Conservation (phyloP, 192 early-diverging fungal genomes). For the Entomortierella parvispora region DNA sequence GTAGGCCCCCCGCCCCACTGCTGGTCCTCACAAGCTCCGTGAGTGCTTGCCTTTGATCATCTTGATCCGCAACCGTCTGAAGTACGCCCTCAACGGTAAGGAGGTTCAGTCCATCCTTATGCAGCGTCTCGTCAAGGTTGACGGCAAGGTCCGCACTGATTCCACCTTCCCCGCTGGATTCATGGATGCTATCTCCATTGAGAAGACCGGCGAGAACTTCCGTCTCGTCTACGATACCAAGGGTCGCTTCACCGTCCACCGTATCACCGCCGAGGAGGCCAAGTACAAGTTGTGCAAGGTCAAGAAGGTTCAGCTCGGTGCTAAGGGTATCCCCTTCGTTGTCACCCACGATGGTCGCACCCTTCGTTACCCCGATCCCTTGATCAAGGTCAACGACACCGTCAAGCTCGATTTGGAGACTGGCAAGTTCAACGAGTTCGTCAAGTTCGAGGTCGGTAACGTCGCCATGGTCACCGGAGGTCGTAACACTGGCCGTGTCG, state of each 20-base stretch:
- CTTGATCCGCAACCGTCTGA: constrained; percentile 99
- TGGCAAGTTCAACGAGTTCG: constrained; percentile 90
- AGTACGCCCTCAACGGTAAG: constrained; percentile 98
- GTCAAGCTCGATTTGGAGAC: constrained; percentile 96
- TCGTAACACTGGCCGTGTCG: constrained; percentile 98
- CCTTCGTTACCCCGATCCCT: constrained; percentile 99
- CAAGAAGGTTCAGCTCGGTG: constrained; percentile 92
- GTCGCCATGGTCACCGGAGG: constrained; percentile 97
- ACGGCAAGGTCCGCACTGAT: constrained; percentile 98
- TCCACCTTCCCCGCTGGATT: constrained; percentile 96
- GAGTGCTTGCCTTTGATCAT: constrained; percentile 98
- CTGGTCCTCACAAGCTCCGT: constrained; percentile 99
- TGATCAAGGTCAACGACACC: constrained; percentile 99
- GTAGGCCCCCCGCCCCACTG: constrained; percentile 90
- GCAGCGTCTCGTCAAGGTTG: constrained; percentile 99
- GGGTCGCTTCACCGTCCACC: constrained; percentile 99
- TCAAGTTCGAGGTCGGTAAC: constrained; percentile 99
- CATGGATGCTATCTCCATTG: constrained; percentile 84
- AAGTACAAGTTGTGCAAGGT: constrained; percentile 99
- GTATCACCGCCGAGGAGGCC: constrained; percentile 97
- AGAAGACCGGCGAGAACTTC: constrained; percentile 46
- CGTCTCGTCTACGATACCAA: constrained; percentile 92
- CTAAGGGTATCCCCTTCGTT: constrained; percentile 94
- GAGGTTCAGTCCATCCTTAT: constrained; percentile 96
- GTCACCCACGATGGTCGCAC: constrained; percentile 99